phyloP scores from a whole-genome alignment of 495 filamentous ascomycete genomes.

The Astrothelium macrocarpum region DNA sequence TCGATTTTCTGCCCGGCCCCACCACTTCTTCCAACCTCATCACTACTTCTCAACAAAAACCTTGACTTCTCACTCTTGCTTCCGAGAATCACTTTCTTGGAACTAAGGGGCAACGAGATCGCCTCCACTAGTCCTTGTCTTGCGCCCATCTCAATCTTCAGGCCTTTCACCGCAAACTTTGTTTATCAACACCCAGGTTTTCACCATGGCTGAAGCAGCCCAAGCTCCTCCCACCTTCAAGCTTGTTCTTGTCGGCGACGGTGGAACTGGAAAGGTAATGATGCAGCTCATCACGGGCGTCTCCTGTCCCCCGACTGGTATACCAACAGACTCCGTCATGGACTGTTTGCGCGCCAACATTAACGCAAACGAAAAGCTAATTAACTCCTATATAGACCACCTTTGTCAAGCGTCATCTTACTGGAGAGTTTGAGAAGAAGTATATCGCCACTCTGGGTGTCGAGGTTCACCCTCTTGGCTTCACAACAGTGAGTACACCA shows the following conservation, averaged over 20 bases:
- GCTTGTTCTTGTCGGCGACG: conserved; percentile 98
- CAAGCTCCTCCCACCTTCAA: conserved; percentile 76
- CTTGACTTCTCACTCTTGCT: not conserved
- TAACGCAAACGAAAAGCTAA: conserved; percentile 7
- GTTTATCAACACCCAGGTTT: not conserved
- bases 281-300: not conserved
- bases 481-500: conserved; percentile 72
- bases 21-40: conserved; percentile 18
- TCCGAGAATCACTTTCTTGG: not conserved
- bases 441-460: conserved; percentile 99
- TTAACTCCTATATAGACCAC: conserved; percentile 59
- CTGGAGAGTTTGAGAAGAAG: conserved; percentile 99
- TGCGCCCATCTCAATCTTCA: not conserved
- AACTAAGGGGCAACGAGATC: conserved; percentile 3
- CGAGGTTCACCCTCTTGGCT: conserved; percentile 91
- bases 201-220: conserved; percentile 42
- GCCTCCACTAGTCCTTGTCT: not conserved
- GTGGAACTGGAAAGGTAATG: conserved; percentile 97
- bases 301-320: not conserved
- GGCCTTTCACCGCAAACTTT: not conserved
- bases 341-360: not conserved
- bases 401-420: conserved; percentile 99
- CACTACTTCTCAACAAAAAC: conserved; percentile 6
- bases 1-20: conserved; percentile 12
- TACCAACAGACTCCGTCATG: not conserved